Evolutionary conservation across 305 asterid genomes (phyloP), one percentile per base, ranked within the genome.

Genomic region (Solanum hybrid): DNA sequence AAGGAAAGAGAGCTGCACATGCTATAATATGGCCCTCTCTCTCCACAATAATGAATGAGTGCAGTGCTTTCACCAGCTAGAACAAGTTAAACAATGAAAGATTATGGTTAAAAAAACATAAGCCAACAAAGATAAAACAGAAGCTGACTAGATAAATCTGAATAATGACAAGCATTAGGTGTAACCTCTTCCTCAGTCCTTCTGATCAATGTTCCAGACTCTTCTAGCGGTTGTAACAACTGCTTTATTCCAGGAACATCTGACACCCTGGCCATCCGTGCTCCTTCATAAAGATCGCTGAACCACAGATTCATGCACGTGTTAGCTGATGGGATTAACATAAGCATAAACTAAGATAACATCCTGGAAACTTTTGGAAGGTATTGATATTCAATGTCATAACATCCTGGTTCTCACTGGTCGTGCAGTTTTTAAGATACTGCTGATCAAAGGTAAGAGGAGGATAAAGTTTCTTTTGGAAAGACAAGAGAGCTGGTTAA

Each of bases 251-350:
- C 95, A 22, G 95, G 91, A 64, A 95, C 90, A 94, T 96, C 99
- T 9, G 95, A 86, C 76, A 87, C 91, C 93, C 92, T 95, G 40
- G 99, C 98, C 95, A 93, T 94, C 82, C 98, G 94, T 90, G 97
- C 94, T 90, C 99, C 99, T 94, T 97, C 98, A 92, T 97, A 97
- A 78, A 97, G 97, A 94, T 97, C 99, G 77, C 99, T 97, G 95
- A 84, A 82, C 88, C 93, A 93, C 67, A 90, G 78, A 90, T 24
- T 39, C 39, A 91, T 88, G 34, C 57, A 16, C 31, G 39, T 29
- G 86, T 86, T 86, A 86, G 88, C 34, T 86, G 88, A 61, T 1
- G 33, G 13, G 88, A 86, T 33, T 33, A 86, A 61, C 77, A 61
- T 42, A 86, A 86, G 29, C 13, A 57, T 20, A 51, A 82, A 51